Conservation (phyloP, 2,329 filamentous ascomycete species). For the Mycogone perniciosa region DNA sequence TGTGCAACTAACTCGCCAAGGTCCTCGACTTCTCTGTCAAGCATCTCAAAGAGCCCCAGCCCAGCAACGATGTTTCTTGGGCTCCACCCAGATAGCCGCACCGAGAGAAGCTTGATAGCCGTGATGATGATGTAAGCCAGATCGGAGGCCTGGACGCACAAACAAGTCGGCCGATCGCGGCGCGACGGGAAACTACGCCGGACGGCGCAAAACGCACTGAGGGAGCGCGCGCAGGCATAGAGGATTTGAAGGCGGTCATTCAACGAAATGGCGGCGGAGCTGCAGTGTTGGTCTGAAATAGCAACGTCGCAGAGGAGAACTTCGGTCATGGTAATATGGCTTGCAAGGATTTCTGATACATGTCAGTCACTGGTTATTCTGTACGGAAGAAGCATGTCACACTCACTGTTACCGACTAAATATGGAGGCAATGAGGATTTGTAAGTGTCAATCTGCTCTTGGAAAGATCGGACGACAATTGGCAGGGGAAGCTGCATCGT, state of each 20-base stretch:
- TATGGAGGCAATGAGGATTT: conserved; percentile 29
- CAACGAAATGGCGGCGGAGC: conserved; percentile 25
- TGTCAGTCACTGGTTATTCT: neutral
- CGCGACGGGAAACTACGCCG: conserved; percentile 26
- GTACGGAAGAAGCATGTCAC: neutral
- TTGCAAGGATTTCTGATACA: conserved; percentile 30
- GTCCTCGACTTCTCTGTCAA: conserved; percentile 25
- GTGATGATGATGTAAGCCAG: conserved; percentile 41
- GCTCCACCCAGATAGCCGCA: conserved; percentile 43
- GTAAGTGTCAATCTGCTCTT: conserved; percentile 37
- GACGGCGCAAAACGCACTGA: conserved; percentile 34
- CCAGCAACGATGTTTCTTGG: conserved; percentile 29
- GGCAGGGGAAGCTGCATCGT: conserved; percentile 33
- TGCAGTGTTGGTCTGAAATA: conserved; percentile 33
- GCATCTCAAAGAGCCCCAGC: conserved; percentile 25
- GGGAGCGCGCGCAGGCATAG: conserved; percentile 37
- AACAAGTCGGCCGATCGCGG: conserved; percentile 32
- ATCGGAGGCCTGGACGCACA: conserved; percentile 41
- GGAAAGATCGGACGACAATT: conserved; percentile 38
- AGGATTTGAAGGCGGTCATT: conserved; percentile 39
- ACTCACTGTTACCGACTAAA: conserved; percentile 30
- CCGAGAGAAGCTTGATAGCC: conserved; percentile 40
- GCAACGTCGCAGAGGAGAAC: conserved; percentile 42
- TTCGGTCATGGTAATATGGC: conserved; percentile 39
- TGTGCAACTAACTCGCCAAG: conserved; percentile 24